These are phyloP conservation scores for Anthracocystis setariae DNA, from an alignment of 1,284 basidiomycete species.

Conservation along the genomic window DNA sequence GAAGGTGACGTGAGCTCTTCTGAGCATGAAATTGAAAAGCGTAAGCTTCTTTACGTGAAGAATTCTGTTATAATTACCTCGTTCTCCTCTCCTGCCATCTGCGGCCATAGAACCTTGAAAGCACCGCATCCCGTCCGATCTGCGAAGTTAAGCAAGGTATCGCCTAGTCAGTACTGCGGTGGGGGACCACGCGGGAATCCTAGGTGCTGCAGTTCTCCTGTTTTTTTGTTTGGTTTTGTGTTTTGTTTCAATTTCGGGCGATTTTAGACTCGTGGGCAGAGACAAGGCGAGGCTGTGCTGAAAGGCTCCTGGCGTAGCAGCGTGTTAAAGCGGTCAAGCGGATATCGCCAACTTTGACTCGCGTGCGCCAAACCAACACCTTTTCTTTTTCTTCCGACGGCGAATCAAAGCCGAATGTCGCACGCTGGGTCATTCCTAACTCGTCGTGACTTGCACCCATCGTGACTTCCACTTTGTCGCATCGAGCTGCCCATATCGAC, in stretches of 20 bases:
- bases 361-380: too few species aligned
- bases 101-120: slow-evolving; percentile 82
- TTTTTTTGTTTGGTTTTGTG: slow-evolving; percentile 9
- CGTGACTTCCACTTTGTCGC: too few species aligned
- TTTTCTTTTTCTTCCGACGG: neutral
- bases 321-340: too few species aligned
- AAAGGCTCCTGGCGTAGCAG: too few species aligned
- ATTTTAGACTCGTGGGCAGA: neutral
- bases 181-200: slow-evolving; percentile 85
- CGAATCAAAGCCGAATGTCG: neutral
- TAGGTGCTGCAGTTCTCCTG: slow-evolving; percentile 81
- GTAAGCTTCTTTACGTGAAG: slow-evolving; percentile 13
- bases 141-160: slow-evolving; percentile 82
- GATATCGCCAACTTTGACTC: too few species aligned
- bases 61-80: too few species aligned
- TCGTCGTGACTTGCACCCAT: too few species aligned
- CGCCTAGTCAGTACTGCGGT: slow-evolving; percentile 84
- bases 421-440: neutral
- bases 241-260: slow-evolving; percentile 1
- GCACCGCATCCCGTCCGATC: slow-evolving; percentile 83
- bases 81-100: slow-evolving; percentile 69
- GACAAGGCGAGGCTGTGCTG: too few species aligned
- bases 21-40: neutral
- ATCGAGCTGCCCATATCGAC: too few species aligned
- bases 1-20: neutral